A percentile compares a stretch with the other conserved stretches of the same genome.
Conservation (phyloP, 23 red algal genomes). For the Gracilariopsis chorda region DNA sequence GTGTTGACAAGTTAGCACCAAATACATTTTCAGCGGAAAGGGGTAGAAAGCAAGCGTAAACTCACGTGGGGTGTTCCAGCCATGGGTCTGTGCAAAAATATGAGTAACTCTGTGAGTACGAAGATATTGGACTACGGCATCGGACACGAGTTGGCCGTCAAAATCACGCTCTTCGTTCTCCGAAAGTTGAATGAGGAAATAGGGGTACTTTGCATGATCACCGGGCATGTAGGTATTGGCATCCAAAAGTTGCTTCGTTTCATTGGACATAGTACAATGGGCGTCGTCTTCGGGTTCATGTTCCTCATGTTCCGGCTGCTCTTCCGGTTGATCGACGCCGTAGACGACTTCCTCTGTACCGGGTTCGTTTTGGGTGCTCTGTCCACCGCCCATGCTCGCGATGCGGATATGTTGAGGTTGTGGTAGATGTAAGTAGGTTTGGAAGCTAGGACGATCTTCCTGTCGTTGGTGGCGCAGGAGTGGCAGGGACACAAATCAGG, state of each 20-base stretch:
- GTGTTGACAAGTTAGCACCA: no score
- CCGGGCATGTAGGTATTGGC: slow-evolving; percentile 44
- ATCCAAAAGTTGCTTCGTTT: slow-evolving; percentile 25
- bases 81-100: slow-evolving; percentile 63
- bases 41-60: neutral
- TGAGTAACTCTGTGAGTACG: slow-evolving; percentile 23
- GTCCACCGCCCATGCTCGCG: neutral
- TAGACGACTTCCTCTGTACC: slow-evolving; percentile 23
- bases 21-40: no score
- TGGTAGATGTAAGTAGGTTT: neutral
- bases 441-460: neutral
- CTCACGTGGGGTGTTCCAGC: slow-evolving; percentile 62
- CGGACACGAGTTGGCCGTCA: slow-evolving; percentile 38
- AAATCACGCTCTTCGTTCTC: slow-evolving; percentile 36
- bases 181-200: slow-evolving; percentile 54
- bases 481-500: no score
- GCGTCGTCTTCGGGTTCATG: neutral
- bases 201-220: slow-evolving; percentile 34
- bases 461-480: no score
- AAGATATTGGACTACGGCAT: slow-evolving; percentile 29
- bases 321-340: neutral
- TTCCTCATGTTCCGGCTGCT: neutral
- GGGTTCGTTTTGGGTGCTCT: neutral
- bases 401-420: neutral
- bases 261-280: neutral